phyloP scores from a whole-genome alignment of 805 yeast species.

The Sugiyamaella americana region DNA sequence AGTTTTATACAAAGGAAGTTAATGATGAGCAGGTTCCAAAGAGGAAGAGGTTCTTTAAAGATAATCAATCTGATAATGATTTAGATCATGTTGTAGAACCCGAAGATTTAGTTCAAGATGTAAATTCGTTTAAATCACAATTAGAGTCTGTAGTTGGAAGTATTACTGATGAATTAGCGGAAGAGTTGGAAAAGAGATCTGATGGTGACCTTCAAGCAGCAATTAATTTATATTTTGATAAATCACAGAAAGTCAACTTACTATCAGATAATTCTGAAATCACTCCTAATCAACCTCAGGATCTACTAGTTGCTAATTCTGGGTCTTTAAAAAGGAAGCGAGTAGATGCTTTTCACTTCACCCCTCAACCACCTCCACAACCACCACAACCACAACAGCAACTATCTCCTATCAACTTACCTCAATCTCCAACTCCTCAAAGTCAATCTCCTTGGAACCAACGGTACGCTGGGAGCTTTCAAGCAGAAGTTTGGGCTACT shows the following conservation, averaged over 20 bases:
- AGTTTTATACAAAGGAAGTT: no score
- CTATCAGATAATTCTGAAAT: no score
- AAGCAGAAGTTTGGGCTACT: constrained; percentile 35
- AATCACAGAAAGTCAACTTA: background rate
- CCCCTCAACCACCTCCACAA: background rate
- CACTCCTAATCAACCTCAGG: background rate
- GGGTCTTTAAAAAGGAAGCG: background rate
- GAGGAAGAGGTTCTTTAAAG: background rate
- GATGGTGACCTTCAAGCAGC: constrained; percentile 25
- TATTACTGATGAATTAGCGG: constrained; percentile 15
- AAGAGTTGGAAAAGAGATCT: constrained; percentile 17
- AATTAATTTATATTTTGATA: constrained; percentile 26
- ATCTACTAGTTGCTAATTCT: background rate
- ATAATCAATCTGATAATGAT: background rate
- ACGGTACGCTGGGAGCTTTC: constrained; percentile 32
- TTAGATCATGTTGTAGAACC: background rate
- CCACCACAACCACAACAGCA: background rate
- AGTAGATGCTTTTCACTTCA: no score
- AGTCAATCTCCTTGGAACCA: constrained; percentile 15
- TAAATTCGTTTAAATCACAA: constrained; percentile 15
- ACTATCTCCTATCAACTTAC: background rate
- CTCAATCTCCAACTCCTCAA: constrained; percentile 2
- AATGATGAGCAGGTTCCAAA: background rate
- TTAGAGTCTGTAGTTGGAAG: constrained; percentile 28
- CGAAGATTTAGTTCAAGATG: background rate